These are phyloP conservation scores for Aspergillus quadricinctus DNA, from an alignment of 2,329 filamentous ascomycete species.

Conservation along the genomic window DNA sequence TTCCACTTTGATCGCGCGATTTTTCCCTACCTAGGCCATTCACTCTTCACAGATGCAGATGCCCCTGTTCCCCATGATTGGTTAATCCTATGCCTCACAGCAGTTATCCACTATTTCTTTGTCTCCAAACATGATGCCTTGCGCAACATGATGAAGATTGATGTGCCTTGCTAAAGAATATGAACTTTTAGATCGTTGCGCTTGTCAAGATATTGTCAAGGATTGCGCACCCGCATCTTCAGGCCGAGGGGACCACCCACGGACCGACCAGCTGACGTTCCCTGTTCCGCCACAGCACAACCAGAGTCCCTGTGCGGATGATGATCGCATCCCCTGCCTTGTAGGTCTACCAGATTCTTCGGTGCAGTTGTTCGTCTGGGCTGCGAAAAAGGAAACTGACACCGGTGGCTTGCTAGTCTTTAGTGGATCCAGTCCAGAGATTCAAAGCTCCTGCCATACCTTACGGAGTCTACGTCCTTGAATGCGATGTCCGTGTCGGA, in stretches of 20 bases:
- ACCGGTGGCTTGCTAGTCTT: neutral
- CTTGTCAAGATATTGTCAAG: neutral
- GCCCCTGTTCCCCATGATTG: neutral
- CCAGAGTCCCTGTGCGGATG: neutral
- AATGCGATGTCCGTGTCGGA: slow-evolving; percentile 38
- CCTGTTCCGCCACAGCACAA: neutral
- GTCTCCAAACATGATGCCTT: neutral
- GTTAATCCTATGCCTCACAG: neutral
- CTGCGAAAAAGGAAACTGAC: neutral
- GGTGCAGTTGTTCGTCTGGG: neutral
- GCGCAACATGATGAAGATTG: neutral
- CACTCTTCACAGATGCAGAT: neutral
- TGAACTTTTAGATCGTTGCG: neutral
- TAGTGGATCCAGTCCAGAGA: slow-evolving; percentile 7
- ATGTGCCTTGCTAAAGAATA: neutral
- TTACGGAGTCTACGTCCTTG: slow-evolving; percentile 1
- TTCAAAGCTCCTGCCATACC: slow-evolving; percentile 9
- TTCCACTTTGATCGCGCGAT: neutral
- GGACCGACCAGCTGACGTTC: neutral
- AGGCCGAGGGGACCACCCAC: neutral
- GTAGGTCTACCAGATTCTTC: neutral
- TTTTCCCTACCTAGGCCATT: neutral
- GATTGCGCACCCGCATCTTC: neutral
- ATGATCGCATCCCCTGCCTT: neutral
- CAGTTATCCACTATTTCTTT: neutral